Evolutionary conservation across 805 yeast species (phyloP).

Genomic region (Saccharomycopsis guyanensis): DNA sequence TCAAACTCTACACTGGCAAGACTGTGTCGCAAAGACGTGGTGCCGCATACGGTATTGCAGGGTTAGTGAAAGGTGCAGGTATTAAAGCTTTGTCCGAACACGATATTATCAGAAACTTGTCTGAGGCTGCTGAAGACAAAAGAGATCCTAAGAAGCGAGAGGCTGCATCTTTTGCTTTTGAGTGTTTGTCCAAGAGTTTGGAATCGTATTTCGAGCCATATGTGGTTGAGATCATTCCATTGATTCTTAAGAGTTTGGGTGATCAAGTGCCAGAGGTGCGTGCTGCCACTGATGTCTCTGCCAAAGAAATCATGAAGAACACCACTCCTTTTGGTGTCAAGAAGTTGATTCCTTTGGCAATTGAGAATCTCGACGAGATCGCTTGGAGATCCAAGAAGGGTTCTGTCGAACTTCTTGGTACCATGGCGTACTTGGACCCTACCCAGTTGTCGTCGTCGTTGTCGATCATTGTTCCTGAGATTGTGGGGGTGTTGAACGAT

Average conservation of each 20-base stretch:
- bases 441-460: constrained; percentile 84
- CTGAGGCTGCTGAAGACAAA: constrained; percentile 83
- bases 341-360: constrained; percentile 83
- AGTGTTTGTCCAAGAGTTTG: constrained; percentile 69
- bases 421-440: constrained; percentile 97
- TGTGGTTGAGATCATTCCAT: constrained; percentile 80
- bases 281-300: constrained; percentile 79
- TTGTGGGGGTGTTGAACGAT: constrained; percentile 90
- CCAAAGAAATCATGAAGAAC: constrained; percentile 79
- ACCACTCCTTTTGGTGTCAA: constrained; percentile 92
- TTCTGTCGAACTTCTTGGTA: constrained; percentile 89
- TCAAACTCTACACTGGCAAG: constrained; percentile 47
- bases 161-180: constrained; percentile 81
- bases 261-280: constrained; percentile 82
- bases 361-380: constrained; percentile 75
- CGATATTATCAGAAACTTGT: constrained; percentile 67
- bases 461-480: constrained; percentile 89
- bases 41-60: constrained; percentile 94
- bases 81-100: constrained; percentile 65
- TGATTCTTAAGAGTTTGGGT: constrained; percentile 73
- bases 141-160: constrained; percentile 68
- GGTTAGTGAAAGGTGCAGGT: constrained; percentile 87
- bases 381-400: constrained; percentile 98
- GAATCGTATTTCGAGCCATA: constrained; percentile 88
- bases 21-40: constrained; percentile 63